Base-by-base conservation (phyloP, 306 rosid genomes). In the Hylodesmum podocarpum region DNA sequence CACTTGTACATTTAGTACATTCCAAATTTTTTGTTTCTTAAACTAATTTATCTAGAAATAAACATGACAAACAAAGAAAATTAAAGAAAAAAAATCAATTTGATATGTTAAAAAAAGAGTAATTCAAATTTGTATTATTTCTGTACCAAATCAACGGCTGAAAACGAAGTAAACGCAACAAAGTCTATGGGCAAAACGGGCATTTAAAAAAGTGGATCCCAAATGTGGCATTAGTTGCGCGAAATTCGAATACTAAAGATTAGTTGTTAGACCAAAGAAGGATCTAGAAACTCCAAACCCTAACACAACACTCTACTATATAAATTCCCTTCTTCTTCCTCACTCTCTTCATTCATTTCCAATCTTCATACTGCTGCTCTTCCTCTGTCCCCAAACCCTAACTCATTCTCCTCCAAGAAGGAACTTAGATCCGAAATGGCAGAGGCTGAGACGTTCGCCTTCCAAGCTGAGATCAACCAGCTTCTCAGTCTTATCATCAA, bases 391-490 rank as follows among this genome's bases (percentile, higher is more conserved):
- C 13, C 0, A 70, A 76, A 15, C 53, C 66, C 81, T 67, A 70
- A 36, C 9, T 6, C 10, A 6, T 53, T 2, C 15, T 13, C 49
- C 9, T 78, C 16, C 28, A 66, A 29, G 31, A 34, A 6, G 10
- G 1, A n/a, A n/a, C n/a, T n/a, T 10, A 14, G 64, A 33, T 53
- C 43, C 31, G 28, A 54, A 51, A 92, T 90, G 86, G 66, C 66
- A 22, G 96, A 93, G 4, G 24, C 76, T 0, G 96, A 93, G 86
- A 93, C 94, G 73, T 93, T 93, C 18, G 94, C 98, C 39, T 93
- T 93, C 63, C 98, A 93, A 88, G 98, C 96, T 16, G 98, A 93
- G 93, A 93, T 93, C 80, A 93, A 93, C 88, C 98, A 93, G 87
- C 90, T 93, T 15, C 89, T 93, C 69, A 93, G 96, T 77, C 84